A percentile compares a stretch with the other conserved stretches of the same genome.
phyloP scores from a whole-genome alignment of 345 rosid genomes.

The Adansonia digitata region DNA sequence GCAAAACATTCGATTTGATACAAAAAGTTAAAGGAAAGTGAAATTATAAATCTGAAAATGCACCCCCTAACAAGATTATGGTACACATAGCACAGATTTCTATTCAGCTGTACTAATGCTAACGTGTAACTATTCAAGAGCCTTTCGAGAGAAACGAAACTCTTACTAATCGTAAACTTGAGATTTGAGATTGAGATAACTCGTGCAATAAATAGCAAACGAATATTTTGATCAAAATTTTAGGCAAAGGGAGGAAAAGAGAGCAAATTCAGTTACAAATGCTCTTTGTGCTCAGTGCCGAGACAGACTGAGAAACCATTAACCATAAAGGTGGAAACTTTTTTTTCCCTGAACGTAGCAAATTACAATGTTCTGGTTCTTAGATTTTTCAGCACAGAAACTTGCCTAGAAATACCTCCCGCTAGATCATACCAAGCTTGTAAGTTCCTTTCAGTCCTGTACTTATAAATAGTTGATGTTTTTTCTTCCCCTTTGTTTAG shows the following conservation, averaged over 20 bases:
- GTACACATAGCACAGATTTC: background rate
- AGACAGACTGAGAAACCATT: background rate
- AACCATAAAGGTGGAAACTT: background rate
- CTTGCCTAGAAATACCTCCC: constrained; percentile 1
- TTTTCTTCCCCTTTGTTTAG: background rate
- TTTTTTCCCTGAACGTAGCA: background rate
- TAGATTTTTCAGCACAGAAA: background rate
- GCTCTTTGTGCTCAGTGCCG: constrained; percentile 6
- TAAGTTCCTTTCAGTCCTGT: background rate
- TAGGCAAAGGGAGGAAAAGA: background rate
- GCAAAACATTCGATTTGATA: too few relatives aligned
- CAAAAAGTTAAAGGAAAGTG: background rate
- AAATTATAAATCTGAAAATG: background rate
- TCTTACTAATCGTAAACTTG: background rate
- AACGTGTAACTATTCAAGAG: background rate
- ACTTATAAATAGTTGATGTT: background rate
- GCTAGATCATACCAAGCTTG: constrained; percentile 1
- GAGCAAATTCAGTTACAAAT: constrained; percentile 1
- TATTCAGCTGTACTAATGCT: background rate
- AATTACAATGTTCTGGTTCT: background rate
- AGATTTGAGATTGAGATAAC: constrained; percentile 13
- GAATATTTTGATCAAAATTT: background rate
- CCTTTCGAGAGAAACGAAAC: background rate
- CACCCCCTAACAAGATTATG: background rate
- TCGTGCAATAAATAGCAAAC: background rate